A percentile compares a stretch with the other conserved stretches of the same genome.
phyloP scores from a whole-genome alignment of 306 rosid species.

The Citrullus mucosospermus region DNA sequence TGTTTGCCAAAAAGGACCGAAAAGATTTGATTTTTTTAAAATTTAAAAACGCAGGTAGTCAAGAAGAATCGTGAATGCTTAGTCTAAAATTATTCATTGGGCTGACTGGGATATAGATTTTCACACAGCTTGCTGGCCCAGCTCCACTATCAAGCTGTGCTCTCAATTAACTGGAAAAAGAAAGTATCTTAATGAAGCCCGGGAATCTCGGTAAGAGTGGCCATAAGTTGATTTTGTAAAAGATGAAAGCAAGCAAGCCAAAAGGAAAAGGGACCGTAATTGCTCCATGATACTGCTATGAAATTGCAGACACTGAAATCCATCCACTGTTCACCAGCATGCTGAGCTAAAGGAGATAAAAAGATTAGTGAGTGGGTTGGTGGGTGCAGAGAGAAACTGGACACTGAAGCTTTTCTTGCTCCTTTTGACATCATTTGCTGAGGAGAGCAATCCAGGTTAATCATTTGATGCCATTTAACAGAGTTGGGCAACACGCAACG shows the following conservation, averaged over 20 bases:
- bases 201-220: conserved; percentile 8
- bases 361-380: conserved; percentile 1
- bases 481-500: neutral
- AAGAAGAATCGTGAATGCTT: conserved; percentile 1
- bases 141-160: conserved; percentile 18
- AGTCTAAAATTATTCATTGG: neutral
- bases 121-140: conserved; percentile 18
- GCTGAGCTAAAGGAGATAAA: neutral
- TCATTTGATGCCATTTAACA: neutral
- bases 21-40: neutral
- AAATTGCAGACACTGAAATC: conserved; percentile 8
- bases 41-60: neutral
- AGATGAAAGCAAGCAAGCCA: conserved; percentile 7
- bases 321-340: conserved; percentile 4
- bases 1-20: neutral
- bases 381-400: neutral
- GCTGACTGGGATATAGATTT: neutral
- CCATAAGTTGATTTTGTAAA: conserved; percentile 5
- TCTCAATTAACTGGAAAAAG: conserved; percentile 9
- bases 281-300: conserved; percentile 6
- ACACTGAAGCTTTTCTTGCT: neutral
- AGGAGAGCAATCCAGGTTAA: neutral
- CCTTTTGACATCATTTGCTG: neutral
- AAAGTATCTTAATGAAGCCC: neutral
- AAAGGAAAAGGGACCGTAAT: conserved; percentile 8